Base-by-base conservation (phyloP, 2,329 filamentous ascomycete species). In the Epichloe scottii region DNA sequence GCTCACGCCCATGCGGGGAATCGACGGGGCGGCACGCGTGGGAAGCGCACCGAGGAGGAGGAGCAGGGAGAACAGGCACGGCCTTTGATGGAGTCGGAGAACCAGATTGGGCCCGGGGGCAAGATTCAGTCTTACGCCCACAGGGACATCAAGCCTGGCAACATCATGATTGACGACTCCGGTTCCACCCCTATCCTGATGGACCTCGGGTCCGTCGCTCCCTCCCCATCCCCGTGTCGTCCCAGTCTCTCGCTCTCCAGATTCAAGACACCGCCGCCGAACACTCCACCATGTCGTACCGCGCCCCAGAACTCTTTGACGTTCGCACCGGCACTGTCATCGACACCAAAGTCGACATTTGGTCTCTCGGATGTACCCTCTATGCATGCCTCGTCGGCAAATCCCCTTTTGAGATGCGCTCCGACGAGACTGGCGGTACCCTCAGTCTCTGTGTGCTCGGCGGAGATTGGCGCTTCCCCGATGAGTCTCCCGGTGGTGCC, bases 241-340 rank as follows among this genome's bases (percentile, higher is more conserved):
- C 87, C 17, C 84, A 91, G 54, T 94, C 89, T 3, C 77, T 94
- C 50, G 93, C 93, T 43, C 81, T 98, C 46, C 88, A 90, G 49
- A 87, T 95, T 37, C 93, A 97, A 70, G 93, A 98, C 67, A 87
- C 82, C 40, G 93, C 93, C 21, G 93, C 91, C 50, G 93, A 98
- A 67, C 91, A 97, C 74, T 91, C 84, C 57, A 98, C 93, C 40
- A 97, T 98, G 91, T 90, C 93, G 0, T 98, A 98, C 71, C 89
- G 93, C 53, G 93, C 93, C 1, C 93, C 93, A 0, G 93, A 98
- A 69, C 82, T 98, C 54, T 98, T 98, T 68, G 93, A 98, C 66
- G 93, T 97, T 51, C 95, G 95, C 70, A 96, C 89, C 3, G 91
- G 88, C 55, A 84, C 85, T 46, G 81, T 89, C 48, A 85, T 98